A percentile compares a stretch with the other conserved stretches of the same genome.
phyloP scores from a whole-genome alignment of 2,329 filamentous ascomycete species.

The Epichloe hybrida region DNA sequence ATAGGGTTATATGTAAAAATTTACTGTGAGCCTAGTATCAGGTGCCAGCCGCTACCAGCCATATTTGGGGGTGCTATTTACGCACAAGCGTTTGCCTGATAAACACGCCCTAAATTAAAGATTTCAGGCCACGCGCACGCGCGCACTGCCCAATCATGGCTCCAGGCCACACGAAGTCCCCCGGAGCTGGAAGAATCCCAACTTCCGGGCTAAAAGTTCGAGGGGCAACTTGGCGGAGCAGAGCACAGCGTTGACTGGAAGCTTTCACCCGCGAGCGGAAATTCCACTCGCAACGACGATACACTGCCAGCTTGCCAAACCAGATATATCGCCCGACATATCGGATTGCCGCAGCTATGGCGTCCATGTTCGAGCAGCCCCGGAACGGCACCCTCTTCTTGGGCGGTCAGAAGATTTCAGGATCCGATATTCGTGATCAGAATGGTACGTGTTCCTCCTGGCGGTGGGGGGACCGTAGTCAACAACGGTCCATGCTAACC shows the following conservation, averaged over 20 bases:
- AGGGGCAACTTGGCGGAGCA: conserved; percentile 11
- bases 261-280: conserved; percentile 8
- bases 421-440: conserved; percentile 90
- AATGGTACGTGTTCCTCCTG: conserved; percentile 49
- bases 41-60: too few relatives aligned
- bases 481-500: conserved; percentile 3
- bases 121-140: too few relatives aligned
- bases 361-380: conserved; percentile 90
- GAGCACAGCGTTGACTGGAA: conserved; percentile 2
- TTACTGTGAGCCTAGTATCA: too few relatives aligned
- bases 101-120: conserved; percentile 4
- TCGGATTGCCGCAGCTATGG: conserved; percentile 44
- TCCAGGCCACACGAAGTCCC: background rate
- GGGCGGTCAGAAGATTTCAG: conserved; percentile 93
- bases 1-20: too few relatives aligned
- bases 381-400: conserved; percentile 94
- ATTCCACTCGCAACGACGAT: conserved; percentile 1
- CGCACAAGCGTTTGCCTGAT: too few relatives aligned
- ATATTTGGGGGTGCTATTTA: too few relatives aligned
- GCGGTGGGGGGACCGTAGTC: background rate
- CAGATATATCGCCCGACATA: conserved; percentile 3
- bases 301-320: conserved; percentile 4
- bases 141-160: too few relatives aligned
- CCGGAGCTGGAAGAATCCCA: conserved; percentile 16
- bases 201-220: conserved; percentile 16